Conservation (phyloP, 495 filamentous ascomycete genomes). For the Podospora tetraspora region DNA sequence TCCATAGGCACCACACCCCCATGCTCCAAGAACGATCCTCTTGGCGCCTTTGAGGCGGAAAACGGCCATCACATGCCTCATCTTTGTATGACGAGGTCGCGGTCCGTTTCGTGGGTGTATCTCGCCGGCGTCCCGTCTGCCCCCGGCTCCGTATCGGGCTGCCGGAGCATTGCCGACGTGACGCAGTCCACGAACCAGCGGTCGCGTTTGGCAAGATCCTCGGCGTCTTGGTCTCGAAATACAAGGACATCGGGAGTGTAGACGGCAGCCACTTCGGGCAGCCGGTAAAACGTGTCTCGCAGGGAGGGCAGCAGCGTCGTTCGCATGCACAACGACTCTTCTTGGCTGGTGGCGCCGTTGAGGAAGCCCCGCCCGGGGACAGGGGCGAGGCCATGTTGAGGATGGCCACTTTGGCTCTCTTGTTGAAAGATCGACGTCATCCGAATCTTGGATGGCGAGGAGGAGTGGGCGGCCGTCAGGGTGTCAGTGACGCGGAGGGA, state of each 20-base stretch:
- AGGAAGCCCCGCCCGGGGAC: slow-evolving; percentile 55
- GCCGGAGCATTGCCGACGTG: slow-evolving; percentile 50
- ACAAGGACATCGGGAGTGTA: slow-evolving; percentile 50
- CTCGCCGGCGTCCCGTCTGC: slow-evolving; percentile 14
- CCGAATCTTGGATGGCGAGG: slow-evolving; percentile 14
- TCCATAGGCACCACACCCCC: slow-evolving; percentile 63
- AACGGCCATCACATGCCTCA: slow-evolving; percentile 54
- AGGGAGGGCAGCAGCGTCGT: slow-evolving; percentile 57
- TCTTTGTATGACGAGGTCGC: slow-evolving; percentile 50
- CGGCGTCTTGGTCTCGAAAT: slow-evolving; percentile 19
- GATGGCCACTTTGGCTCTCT: slow-evolving; percentile 37
- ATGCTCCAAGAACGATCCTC: slow-evolving; percentile 57
- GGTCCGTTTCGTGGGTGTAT: slow-evolving; percentile 38
- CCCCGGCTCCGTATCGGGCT: slow-evolving; percentile 37
- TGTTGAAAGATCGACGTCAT: slow-evolving; percentile 15
- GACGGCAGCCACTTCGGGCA: slow-evolving; percentile 46
- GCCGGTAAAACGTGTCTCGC: slow-evolving; percentile 50
- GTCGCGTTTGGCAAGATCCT: slow-evolving; percentile 9
- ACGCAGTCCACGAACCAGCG: slow-evolving; percentile 52
- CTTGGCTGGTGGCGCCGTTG: slow-evolving; percentile 54
- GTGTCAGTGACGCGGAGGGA: slow-evolving; percentile 43
- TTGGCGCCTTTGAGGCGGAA: slow-evolving; percentile 46
- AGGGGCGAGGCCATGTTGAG: slow-evolving; percentile 61
- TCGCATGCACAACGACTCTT: slow-evolving; percentile 61
- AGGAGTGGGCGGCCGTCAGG: slow-evolving; percentile 36